Conservation (phyloP, 2,329 filamentous ascomycete species). For the Apiospora aurea region DNA sequence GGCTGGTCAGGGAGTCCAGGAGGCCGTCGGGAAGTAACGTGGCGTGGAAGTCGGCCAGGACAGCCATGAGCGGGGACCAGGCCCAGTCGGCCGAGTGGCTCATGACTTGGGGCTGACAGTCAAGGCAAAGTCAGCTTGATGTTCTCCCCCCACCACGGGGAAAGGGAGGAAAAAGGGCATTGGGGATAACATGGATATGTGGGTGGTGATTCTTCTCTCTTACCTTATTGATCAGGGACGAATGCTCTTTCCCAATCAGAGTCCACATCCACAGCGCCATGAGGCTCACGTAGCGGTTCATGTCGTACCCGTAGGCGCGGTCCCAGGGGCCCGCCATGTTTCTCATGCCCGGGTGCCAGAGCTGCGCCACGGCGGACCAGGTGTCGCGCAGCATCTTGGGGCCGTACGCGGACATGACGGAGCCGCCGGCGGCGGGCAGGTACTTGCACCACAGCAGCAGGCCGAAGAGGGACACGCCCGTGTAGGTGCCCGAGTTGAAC, state of each 20-base stretch:
- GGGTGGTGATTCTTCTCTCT: slow-evolving; percentile 20
- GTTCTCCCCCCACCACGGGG: fast-evolving
- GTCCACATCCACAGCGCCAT: slow-evolving; percentile 67
- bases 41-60: slow-evolving; percentile 58
- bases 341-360: slow-evolving; percentile 65
- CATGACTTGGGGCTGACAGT: slow-evolving; percentile 55
- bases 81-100: slow-evolving; percentile 66
- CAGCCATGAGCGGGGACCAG: slow-evolving; percentile 62
- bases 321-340: slow-evolving; percentile 73
- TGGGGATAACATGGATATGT: background rate
- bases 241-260: slow-evolving; percentile 56
- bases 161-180: too few species aligned
- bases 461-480: slow-evolving; percentile 66
- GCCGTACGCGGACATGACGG: slow-evolving; percentile 58
- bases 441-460: slow-evolving; percentile 68
- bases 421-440: slow-evolving; percentile 49
- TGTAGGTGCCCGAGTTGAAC: slow-evolving; percentile 69
- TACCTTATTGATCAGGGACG: slow-evolving; percentile 44
- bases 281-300: slow-evolving; percentile 67
- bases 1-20: slow-evolving; percentile 50
- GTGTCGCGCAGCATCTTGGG: slow-evolving; percentile 58
- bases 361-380: slow-evolving; percentile 57
- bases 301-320: slow-evolving; percentile 67
- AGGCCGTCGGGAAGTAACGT: slow-evolving; percentile 52
- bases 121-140: background rate